phyloP scores from a whole-genome alignment of 2,329 filamentous ascomycete genomes.

The Colletotrichum phormii region DNA sequence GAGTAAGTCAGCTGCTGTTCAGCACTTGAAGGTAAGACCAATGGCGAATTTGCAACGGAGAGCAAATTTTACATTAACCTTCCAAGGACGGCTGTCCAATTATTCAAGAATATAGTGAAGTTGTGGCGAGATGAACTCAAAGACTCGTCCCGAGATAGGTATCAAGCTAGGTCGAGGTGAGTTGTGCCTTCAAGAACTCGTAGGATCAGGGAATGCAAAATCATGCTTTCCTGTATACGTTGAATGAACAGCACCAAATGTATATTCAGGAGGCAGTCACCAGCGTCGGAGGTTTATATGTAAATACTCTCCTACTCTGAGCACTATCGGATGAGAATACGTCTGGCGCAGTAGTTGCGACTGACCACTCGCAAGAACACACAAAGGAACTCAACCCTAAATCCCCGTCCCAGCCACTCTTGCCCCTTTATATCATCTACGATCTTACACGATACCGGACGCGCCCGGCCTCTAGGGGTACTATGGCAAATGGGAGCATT shows the following conservation, averaged over 20 bases:
- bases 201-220: background rate
- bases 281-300: background rate
- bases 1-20: background rate
- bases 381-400: background rate
- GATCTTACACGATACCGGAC: background rate
- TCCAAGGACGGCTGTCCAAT: no score
- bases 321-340: background rate
- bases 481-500: background rate
- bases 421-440: background rate
- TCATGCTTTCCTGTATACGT: background rate
- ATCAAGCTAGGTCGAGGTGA: no score
- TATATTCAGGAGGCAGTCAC: background rate
- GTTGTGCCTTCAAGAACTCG: background rate
- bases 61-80: background rate
- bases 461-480: no score
- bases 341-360: background rate
- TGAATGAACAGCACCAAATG: background rate
- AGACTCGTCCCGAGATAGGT: no score
- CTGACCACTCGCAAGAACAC: background rate
- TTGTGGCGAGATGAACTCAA: no score
- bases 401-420: background rate
- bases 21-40: background rate
- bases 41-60: background rate
- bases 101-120: no score
- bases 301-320: background rate